Percentiles rank a stretch among this genome's conserved stretches.
These are phyloP conservation scores for Sporothrix inflata DNA, from an alignment of 2,329 filamentous ascomycete genomes.

Conservation along the genomic window DNA sequence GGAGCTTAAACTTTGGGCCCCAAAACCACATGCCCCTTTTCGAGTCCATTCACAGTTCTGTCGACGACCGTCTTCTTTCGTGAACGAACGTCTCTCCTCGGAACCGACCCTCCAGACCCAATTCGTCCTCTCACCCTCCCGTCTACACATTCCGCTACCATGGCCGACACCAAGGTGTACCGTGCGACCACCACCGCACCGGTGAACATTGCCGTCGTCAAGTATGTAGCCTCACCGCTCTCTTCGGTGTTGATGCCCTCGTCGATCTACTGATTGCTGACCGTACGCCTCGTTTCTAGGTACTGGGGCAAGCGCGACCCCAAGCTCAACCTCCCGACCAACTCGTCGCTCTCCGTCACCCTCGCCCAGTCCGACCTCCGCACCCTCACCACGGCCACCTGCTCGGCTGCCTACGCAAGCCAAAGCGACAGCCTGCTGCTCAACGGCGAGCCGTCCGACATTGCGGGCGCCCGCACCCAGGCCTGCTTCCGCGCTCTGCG, in stretches of 20 bases:
- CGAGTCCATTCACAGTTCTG: slow-evolving; percentile 5
- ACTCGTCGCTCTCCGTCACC: slow-evolving; percentile 95
- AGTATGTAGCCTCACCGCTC: slow-evolving; percentile 57
- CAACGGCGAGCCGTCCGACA: slow-evolving; percentile 81
- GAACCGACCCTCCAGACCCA: neutral
- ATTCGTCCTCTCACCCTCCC: neutral
- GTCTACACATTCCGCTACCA: neutral
- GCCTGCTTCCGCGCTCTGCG: slow-evolving; percentile 90
- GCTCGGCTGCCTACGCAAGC: slow-evolving; percentile 69
- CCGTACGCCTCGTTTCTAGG: slow-evolving; percentile 50
- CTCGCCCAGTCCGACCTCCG: slow-evolving; percentile 92
- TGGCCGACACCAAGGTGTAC: slow-evolving; percentile 64
- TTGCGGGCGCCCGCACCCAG: slow-evolving; percentile 87
- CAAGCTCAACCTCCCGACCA: slow-evolving; percentile 93
- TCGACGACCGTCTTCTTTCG: neutral
- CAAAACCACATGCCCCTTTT: slow-evolving; percentile 22
- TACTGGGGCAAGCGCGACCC: slow-evolving; percentile 98
- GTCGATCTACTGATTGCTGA: neutral
- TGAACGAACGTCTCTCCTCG: neutral
- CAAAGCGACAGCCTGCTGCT: slow-evolving; percentile 74
- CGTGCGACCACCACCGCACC: slow-evolving; percentile 94
- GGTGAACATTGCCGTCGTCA: slow-evolving; percentile 98
- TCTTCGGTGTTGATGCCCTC: neutral
- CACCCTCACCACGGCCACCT: slow-evolving; percentile 93
- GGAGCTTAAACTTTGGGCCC: slow-evolving; percentile 15